Base-by-base conservation (phyloP, 805 yeast genomes). In the Cyberlindnera misumaiensis region DNA sequence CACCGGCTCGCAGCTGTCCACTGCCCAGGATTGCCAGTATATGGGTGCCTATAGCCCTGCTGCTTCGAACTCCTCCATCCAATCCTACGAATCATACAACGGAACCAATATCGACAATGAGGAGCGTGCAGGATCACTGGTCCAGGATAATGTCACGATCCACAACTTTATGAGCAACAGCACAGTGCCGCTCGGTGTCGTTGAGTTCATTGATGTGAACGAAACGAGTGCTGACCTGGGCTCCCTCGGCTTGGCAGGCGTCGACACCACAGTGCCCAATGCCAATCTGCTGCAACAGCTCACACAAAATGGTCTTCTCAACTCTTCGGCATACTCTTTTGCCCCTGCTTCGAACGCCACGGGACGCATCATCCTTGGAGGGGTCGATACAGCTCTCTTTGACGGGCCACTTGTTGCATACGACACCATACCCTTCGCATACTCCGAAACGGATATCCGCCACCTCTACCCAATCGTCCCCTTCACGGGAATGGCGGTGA, bases 341-440 rank as follows among this genome's bases (percentile, higher is more conserved):
- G 67, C 67, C 51, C 30, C 50, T 2, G n/a, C 14, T 13, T 39
- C 43, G 28, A 42, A 41, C 32, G 36, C 5, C 24, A 52, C 16
- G 36, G 68, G 72, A 9, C 53, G 51, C 31, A 41, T 82, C 11
- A 53, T 79, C 7, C 62, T 80, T 2, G 89, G 93, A 10, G 77
- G 74, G 3, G 73, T 82, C 4, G 75, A 78, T 49, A 59, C 65
- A 9, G 55, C 61, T 22, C 63, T 66, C 34, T 72, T 55, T 42
- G 47, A 48, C 6, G 83, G 79, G 1, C 63, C 67, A 25, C 54
- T 80, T 12, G 69, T 67, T 18, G 55, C 60, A 30, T 81, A 70
- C 47, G 67, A 73, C 29, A 70, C 70, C 48, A 52, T 80, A 3
- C 75, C 82, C 8, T 64, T 62, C 18, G 29, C 45, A 11, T 57